phyloP scores from a whole-genome alignment of 202 grass and related monocot genomes.

The Elaeis oleifera region DNA sequence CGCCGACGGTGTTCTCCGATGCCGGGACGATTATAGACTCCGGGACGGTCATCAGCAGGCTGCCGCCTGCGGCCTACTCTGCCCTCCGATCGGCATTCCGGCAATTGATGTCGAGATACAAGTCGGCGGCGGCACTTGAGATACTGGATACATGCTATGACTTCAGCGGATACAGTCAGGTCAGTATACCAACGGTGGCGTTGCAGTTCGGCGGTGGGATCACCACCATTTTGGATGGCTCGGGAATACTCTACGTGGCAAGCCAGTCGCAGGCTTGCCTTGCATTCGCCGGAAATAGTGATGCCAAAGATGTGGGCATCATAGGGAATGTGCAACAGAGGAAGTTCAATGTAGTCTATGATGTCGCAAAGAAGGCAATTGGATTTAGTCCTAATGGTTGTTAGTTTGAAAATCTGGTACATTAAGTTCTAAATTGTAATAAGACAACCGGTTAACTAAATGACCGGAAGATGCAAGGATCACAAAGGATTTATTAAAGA shows the following conservation, averaged over 20 bases:
- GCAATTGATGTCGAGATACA: background rate
- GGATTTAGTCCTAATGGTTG: background rate
- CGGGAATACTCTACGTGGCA: background rate
- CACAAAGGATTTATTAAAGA: no score
- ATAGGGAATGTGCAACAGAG: conserved; percentile 10
- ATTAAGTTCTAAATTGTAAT: no score
- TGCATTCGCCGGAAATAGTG: background rate
- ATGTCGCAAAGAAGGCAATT: background rate
- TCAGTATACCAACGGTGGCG: background rate
- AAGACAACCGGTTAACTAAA: no score
- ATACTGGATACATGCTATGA: conserved; percentile 16
- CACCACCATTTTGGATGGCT: background rate
- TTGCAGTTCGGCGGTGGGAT: background rate
- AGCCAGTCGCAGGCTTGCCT: background rate
- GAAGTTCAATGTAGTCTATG: background rate
- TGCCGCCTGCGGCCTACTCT: conserved; percentile 23
- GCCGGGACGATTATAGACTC: conserved; percentile 72
- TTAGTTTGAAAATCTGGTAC: no score
- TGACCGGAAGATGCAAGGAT: no score
- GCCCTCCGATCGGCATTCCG: conserved; percentile 17
- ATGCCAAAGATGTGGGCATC: background rate
- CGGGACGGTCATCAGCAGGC: conserved; percentile 39
- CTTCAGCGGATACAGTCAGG: background rate
- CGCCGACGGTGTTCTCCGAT: conserved; percentile 30
- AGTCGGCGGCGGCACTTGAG: background rate